Base-by-base conservation (phyloP, 2,329 filamentous ascomycete genomes). In the Aphanoascus verrucosus region DNA sequence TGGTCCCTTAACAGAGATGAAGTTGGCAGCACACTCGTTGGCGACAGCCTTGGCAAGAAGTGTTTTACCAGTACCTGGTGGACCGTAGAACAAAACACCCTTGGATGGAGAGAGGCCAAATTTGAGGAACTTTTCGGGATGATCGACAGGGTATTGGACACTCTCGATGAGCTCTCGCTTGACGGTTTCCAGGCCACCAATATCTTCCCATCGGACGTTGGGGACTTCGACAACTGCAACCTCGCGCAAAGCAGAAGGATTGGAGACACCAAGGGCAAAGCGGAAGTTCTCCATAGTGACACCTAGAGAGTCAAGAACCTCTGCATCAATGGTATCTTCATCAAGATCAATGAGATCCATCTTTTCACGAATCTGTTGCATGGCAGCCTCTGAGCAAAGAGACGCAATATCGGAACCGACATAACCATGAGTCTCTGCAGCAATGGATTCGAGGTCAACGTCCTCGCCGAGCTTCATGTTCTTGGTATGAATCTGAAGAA, bases 241-340 rank as follows among this genome's bases (percentile, higher is more conserved):
- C 75, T 98, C 93, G 72, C 93, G 93, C 54, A 98, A 88, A 61
- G 93, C 93, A 60, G 93, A 97, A 64, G 93, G 93, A 81, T 98
- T 98, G 73, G 90, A 96, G 57, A 96, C 90, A 65, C 93, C 93
- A 49, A 98, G 86, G 57, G 93, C 91, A 66, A 95, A 98, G 64
- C 90, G 87, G 88, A 98, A 98, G 82, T 98, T 98, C 74, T 98
- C 93, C 88, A 97, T 97, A 58, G 93, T 98, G 47, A 98, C 93
- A 70, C 93, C 93, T 45, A 98, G 83, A 44, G 93, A 97, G 74
- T 98, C 93, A 52, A 98, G 82, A 50, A 98, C 93, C 76, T 98
- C 93, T 31, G 93, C 93, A 65, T 98, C 93, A 59, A 98, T 98
- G 58, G 93, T 98, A 67, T 98, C 93, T 76, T 98, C 93, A 60